These are phyloP conservation scores for Paecilomyces formosus DNA, from an alignment of 2,329 filamentous ascomycete genomes.

Conservation along the genomic window DNA sequence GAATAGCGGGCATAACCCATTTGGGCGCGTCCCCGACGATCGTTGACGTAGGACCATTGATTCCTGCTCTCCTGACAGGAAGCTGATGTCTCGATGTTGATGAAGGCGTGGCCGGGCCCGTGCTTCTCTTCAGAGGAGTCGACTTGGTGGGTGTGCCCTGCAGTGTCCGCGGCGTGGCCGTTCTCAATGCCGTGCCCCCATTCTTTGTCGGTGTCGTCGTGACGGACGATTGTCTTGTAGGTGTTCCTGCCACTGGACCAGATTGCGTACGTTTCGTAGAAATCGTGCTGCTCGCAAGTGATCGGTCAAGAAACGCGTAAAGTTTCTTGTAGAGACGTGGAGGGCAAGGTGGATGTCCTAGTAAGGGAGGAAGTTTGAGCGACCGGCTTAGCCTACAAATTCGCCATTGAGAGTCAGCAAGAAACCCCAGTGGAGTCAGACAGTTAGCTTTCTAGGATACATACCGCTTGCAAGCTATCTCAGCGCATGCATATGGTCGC, in stretches of 20 bases:
- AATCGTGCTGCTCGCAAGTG: slow-evolving; percentile 42
- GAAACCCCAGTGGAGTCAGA: background rate
- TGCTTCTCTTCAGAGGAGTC: slow-evolving; percentile 32
- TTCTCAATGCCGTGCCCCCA: slow-evolving; percentile 20
- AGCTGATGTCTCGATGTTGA: slow-evolving; percentile 13
- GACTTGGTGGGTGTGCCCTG: slow-evolving; percentile 41
- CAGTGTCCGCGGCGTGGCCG: slow-evolving; percentile 20
- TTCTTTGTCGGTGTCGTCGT: slow-evolving; percentile 28
- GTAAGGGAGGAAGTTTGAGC: slow-evolving; percentile 69
- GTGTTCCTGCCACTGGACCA: slow-evolving; percentile 8
- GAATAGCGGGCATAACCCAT: slow-evolving; percentile 65
- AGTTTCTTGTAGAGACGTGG: slow-evolving; percentile 78
- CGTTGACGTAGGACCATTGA: slow-evolving; percentile 16
- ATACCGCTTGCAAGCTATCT: slow-evolving; percentile 82
- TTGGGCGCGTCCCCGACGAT: slow-evolving; percentile 40
- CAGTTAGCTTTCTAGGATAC: background rate
- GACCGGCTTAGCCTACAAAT: slow-evolving; percentile 59
- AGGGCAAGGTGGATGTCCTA: slow-evolving; percentile 67
- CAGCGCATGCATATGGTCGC: slow-evolving; percentile 74
- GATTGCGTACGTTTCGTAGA: slow-evolving; percentile 29
- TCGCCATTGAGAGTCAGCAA: background rate
- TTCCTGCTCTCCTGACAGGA: slow-evolving; percentile 1
- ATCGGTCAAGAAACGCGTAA: slow-evolving; percentile 69
- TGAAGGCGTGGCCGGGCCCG: slow-evolving; percentile 11
- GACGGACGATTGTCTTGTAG: slow-evolving; percentile 1